These are phyloP conservation scores for Cutaneotrichosporon daszewskae DNA, from an alignment of 1,284 basidiomycete species.

Conservation along the genomic window DNA sequence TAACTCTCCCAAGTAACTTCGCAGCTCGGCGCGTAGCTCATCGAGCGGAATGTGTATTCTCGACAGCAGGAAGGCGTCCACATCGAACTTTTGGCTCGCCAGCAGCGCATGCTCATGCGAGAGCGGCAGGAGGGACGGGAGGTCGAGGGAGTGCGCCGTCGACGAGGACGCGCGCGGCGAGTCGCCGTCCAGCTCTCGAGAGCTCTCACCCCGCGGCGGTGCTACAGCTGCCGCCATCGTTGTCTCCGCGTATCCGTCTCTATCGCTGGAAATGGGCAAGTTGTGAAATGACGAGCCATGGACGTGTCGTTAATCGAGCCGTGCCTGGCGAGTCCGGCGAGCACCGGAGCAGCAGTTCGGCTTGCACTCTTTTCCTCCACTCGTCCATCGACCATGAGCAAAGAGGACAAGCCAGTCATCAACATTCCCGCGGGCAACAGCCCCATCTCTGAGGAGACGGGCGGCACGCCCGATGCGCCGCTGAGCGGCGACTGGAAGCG, in stretches of 20 bases:
- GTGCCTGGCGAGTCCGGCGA: background rate
- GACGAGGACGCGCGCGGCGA: slow-evolving; percentile 17
- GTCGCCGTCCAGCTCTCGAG: background rate
- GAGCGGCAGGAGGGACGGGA: slow-evolving; percentile 70
- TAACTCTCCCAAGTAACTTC: slow-evolving; percentile 72
- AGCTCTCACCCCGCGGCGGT: background rate
- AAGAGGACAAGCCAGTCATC: slow-evolving; percentile 9
- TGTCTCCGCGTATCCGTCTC: no score
- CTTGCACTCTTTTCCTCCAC: no score
- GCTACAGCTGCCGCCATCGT: no score
- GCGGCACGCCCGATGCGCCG: slow-evolving; percentile 12
- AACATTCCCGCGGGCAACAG: slow-evolving; percentile 33
- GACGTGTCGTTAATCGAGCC: no score
- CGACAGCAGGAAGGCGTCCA: slow-evolving; percentile 82
- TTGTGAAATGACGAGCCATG: no score
- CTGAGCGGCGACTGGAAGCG: slow-evolving; percentile 18
- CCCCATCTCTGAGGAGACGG: slow-evolving; percentile 12
- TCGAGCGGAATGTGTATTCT: slow-evolving; percentile 78
- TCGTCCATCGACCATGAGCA: no score
- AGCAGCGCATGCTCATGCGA: slow-evolving; percentile 73
- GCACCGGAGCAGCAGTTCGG: no score
- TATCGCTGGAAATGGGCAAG: no score
- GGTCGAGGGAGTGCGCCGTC: slow-evolving; percentile 46
- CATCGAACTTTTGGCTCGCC: slow-evolving; percentile 62
- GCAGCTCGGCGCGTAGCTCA: slow-evolving; percentile 77